These are phyloP conservation scores for Didymella arachidicola DNA, from an alignment of 2,329 filamentous ascomycete genomes.

Conservation along the genomic window DNA sequence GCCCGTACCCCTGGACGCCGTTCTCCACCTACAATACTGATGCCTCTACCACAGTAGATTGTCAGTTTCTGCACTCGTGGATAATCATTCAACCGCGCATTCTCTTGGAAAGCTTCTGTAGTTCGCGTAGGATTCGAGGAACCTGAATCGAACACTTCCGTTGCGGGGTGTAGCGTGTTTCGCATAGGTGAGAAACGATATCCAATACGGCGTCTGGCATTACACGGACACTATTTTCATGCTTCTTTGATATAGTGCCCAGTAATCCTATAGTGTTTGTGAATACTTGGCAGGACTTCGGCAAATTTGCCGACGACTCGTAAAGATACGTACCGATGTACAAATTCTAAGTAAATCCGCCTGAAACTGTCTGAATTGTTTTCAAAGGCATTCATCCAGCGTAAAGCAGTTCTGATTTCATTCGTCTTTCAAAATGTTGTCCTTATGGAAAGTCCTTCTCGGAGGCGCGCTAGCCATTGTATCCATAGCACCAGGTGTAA, in stretches of 20 bases:
- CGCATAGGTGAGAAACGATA: background rate
- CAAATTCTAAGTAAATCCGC: background rate
- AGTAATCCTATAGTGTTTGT: background rate
- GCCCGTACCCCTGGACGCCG: too few relatives aligned
- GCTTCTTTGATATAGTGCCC: background rate
- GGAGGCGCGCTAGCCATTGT: slow-evolving; percentile 9
- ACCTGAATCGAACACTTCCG: background rate
- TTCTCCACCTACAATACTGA: too few relatives aligned
- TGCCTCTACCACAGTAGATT: background rate
- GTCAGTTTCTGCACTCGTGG: background rate
- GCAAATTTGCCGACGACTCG: background rate
- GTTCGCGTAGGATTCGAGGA: background rate
- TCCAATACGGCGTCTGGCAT: background rate
- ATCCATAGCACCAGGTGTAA: slow-evolving; percentile 11
- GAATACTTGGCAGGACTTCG: background rate
- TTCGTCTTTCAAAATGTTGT: slow-evolving; percentile 4
- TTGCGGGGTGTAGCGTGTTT: background rate
- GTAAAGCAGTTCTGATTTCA: background rate
- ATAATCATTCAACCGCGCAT: background rate
- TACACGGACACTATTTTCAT: background rate
- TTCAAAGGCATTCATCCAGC: background rate
- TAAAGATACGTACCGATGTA: background rate
- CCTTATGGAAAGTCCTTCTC: slow-evolving; percentile 11
- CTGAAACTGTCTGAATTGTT: background rate
- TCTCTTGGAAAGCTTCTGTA: background rate